Percentiles rank a stretch among this genome's conserved stretches.
Evolutionary conservation across 371 early-diverging fungal genomes (phyloP).

Genomic region (Zancudomyces culisetae): DNA sequence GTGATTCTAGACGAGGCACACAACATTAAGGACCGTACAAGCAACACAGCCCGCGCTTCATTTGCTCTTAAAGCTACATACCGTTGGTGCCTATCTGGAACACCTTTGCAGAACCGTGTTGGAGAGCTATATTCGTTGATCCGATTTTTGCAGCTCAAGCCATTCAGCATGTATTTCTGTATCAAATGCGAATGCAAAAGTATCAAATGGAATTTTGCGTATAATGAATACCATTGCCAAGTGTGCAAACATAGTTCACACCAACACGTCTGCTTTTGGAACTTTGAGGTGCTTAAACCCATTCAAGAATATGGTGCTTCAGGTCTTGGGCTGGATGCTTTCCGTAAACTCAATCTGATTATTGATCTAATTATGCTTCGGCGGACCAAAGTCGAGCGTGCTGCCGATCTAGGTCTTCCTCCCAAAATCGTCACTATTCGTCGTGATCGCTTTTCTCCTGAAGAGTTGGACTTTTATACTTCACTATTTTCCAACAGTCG

Average conservation of each 20-base stretch:
- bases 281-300: constrained; percentile 78
- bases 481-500: constrained; percentile 61
- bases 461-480: constrained; percentile 84
- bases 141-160: constrained; percentile 55
- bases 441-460: constrained; percentile 69
- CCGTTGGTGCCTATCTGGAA: constrained; percentile 88
- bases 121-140: constrained; percentile 92
- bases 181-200: constrained; percentile 64
- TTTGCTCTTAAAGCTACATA: constrained; percentile 52
- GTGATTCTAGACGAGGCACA: constrained; percentile 92
- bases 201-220: constrained; percentile 55
- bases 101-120: constrained; percentile 94
- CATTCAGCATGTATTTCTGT: constrained; percentile 76
- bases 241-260: constrained; percentile 58
- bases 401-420: constrained; percentile 82
- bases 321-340: constrained; percentile 46
- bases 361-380: constrained; percentile 85
- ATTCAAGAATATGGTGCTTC: constrained; percentile 59
- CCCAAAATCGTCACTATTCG: constrained; percentile 64
- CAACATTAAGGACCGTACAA: constrained; percentile 82
- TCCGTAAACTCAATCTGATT: constrained; percentile 52
- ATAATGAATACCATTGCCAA: constrained; percentile 36
- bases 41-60: constrained; percentile 72
- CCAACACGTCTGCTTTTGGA: constrained; percentile 92
- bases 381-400: constrained; percentile 77